phyloP scores from a whole-genome alignment of 2,329 filamentous ascomycete genomes.

The Aspergillus cejpii region DNA sequence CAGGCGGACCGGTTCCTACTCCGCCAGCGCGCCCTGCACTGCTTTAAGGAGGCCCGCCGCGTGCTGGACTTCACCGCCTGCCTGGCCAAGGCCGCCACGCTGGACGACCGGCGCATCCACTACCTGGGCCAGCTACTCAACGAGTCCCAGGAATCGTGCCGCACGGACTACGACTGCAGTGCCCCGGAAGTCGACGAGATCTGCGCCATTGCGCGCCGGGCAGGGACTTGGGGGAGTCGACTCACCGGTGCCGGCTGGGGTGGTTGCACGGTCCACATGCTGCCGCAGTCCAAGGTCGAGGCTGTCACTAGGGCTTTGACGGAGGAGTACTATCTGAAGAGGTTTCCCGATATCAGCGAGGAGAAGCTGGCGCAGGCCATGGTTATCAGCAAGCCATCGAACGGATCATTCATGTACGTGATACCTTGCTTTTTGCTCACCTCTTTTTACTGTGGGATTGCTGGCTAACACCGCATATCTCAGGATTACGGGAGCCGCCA shows the following conservation, averaged over 20 bases:
- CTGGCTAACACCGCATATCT: slow-evolving; percentile 11
- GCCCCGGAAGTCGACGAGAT: slow-evolving; percentile 88
- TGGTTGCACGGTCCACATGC: slow-evolving; percentile 88
- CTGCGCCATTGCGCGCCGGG: slow-evolving; percentile 67
- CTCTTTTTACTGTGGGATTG: neutral
- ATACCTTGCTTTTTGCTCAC: neutral
- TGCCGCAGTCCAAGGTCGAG: slow-evolving; percentile 74
- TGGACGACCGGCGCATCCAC: slow-evolving; percentile 60
- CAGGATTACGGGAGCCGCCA: slow-evolving; percentile 36
- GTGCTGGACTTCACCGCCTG: slow-evolving; percentile 77
- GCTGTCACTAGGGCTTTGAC: slow-evolving; percentile 70
- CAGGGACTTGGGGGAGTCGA: slow-evolving; percentile 76
- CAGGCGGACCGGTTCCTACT: slow-evolving; percentile 83
- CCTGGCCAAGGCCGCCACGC: slow-evolving; percentile 52
- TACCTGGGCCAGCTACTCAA: slow-evolving; percentile 79
- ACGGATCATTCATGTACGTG: slow-evolving; percentile 40
- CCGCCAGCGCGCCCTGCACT: slow-evolving; percentile 79
- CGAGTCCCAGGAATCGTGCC: slow-evolving; percentile 79
- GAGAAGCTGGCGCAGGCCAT: slow-evolving; percentile 74
- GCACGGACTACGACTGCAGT: slow-evolving; percentile 83
- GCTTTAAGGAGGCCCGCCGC: slow-evolving; percentile 80
- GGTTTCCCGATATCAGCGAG: slow-evolving; percentile 58
- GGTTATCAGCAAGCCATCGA: slow-evolving; percentile 73
- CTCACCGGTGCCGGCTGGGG: slow-evolving; percentile 95
- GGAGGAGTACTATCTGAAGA: slow-evolving; percentile 72